Evolutionary conservation across 176 grass and related monocot genomes (phyloP), one percentile per base, ranked within the genome.

Genomic region (Eragrostis curvula): DNA sequence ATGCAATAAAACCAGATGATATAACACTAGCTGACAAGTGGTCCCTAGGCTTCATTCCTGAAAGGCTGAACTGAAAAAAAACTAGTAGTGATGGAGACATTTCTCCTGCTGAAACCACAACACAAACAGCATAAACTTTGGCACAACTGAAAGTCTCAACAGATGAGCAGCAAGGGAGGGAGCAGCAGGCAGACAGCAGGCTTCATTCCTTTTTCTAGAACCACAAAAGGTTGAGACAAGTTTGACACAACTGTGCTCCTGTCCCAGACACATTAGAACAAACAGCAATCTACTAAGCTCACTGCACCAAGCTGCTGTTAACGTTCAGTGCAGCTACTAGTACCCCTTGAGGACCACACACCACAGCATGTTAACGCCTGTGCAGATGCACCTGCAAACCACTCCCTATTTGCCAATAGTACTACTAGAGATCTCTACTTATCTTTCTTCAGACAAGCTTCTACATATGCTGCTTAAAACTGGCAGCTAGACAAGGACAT

Each of bases 171-270:
- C 21, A 28, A 29, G 2, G 27, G 60, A 7, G 46, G 59, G 51
- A 13, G 70, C 70, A 73, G 45, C 70, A 28, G 57, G 40, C 67
- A 84, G 50, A 68, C 68, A 75, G 53, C 24, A 41, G 57, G 49
- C 16, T 79, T 30, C 57, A 52, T 64, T 75, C 80, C 69, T 77
- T 75, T 67, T 50, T 75, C 39, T 25, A 69, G 46, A 85, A 73
- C 42, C 55, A 81, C 71, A 68, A 70, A 85, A 62, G 76, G 63
- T 45, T 53, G 71, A 40, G 78, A 69, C 85, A 75, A 51, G 71
- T 44, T 89, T 74, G 69, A 79, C 75, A 80, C 68, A 44, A 46
- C 12, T 75, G 81, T 64, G 74, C 47, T 61, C 68, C 18, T 77
- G 71, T 39, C 71, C 12, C 65, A 60, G 40, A n/a, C 68, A 32